Percentiles rank a stretch among this genome's conserved stretches.
phyloP scores from a whole-genome alignment of 352 stramenopile genomes.

The Globisporangium abappressorium region DNA sequence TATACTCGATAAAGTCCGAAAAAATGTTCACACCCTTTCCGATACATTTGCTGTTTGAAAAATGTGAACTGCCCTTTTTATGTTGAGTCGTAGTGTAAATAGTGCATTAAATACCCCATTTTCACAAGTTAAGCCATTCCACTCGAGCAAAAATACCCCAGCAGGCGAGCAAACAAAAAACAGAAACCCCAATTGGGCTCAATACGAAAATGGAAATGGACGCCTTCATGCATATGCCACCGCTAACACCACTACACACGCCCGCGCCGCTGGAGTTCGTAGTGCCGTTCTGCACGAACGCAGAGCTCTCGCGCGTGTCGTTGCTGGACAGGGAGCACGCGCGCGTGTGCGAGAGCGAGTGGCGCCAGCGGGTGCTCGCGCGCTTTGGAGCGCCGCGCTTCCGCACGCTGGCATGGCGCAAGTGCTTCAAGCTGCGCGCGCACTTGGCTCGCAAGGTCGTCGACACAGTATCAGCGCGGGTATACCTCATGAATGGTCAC shows the following conservation, averaged over 20 bases:
- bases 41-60: no score
- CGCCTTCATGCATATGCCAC: not conserved
- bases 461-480: slow-evolving; percentile 51
- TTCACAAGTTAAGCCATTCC: no score
- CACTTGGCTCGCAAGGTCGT: slow-evolving; percentile 62
- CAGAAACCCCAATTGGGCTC: not conserved
- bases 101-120: no score
- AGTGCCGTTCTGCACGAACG: slow-evolving; percentile 39
- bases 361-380: slow-evolving; percentile 49
- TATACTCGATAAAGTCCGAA: no score
- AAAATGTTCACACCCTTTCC: no score
- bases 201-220: slow-evolving; percentile 5
- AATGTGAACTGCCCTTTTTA: no score
- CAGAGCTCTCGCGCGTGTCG: slow-evolving; percentile 42
- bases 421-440: slow-evolving; percentile 61
- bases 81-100: no score
- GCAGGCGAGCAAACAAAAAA: not conserved
- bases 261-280: slow-evolving; percentile 33
- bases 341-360: slow-evolving; percentile 54
- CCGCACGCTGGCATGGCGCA: slow-evolving; percentile 50
- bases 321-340: slow-evolving; percentile 47
- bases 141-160: not conserved
- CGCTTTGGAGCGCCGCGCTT: slow-evolving; percentile 56
- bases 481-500: slow-evolving; percentile 83
- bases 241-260: not conserved